These are phyloP conservation scores for Neophaeococcomyces mojaviensis DNA, from an alignment of 2,329 filamentous ascomycete species.

Conservation along the genomic window DNA sequence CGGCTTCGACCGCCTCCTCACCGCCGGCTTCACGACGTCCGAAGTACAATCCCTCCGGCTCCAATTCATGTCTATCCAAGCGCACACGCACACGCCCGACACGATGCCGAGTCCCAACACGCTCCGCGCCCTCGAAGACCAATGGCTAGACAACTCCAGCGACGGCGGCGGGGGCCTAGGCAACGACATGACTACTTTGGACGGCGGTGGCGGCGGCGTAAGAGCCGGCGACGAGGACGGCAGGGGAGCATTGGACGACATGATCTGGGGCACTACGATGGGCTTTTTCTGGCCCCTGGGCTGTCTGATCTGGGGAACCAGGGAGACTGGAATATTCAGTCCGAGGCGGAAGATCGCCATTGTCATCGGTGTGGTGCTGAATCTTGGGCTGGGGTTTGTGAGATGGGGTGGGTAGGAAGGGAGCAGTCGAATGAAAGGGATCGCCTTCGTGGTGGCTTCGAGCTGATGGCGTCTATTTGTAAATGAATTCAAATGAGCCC, in stretches of 20 bases:
- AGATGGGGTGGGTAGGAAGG: slow-evolving; percentile 41
- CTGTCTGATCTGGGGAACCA: slow-evolving; percentile 73
- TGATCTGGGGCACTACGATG: slow-evolving; percentile 79
- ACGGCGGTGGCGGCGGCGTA: slow-evolving; percentile 24
- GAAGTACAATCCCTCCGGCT: slow-evolving; percentile 80
- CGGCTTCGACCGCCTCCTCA: slow-evolving; percentile 81
- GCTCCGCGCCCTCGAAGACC: slow-evolving; percentile 72
- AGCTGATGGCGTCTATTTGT: no score
- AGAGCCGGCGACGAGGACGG: slow-evolving; percentile 32
- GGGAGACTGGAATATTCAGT: slow-evolving; percentile 82
- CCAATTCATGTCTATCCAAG: slow-evolving; percentile 81
- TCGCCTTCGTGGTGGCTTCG: no score
- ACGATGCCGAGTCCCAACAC: slow-evolving; percentile 74
- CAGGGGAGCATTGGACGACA: slow-evolving; percentile 66
- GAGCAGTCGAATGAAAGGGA: no score
- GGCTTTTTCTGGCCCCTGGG: slow-evolving; percentile 95
- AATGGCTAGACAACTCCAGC: slow-evolving; percentile 69
- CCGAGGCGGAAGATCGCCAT: slow-evolving; percentile 80
- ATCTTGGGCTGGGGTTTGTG: slow-evolving; percentile 67
- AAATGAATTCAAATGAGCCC: no score
- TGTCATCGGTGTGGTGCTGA: slow-evolving; percentile 73
- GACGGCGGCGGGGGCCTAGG: slow-evolving; percentile 30
- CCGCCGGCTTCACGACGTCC: slow-evolving; percentile 69
- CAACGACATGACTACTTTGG: slow-evolving; percentile 29
- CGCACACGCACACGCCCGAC: slow-evolving; percentile 75